phyloP scores from a whole-genome alignment of 306 rosid species.

The Lupinus albus region DNA sequence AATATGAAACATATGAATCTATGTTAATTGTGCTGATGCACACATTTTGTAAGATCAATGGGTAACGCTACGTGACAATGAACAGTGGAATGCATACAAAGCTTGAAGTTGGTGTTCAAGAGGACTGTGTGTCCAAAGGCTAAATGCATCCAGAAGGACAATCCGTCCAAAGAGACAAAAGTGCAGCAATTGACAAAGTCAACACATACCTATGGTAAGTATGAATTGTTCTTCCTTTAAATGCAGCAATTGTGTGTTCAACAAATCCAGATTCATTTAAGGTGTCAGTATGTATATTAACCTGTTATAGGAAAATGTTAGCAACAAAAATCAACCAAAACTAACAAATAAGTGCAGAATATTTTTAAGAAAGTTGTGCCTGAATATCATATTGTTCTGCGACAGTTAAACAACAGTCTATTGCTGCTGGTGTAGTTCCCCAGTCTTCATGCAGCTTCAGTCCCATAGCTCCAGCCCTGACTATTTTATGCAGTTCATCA shows the following conservation, averaged over 20 bases:
- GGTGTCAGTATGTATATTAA: conserved; percentile 95
- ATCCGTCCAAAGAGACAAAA: too few relatives aligned
- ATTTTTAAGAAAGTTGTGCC: conserved; percentile 45
- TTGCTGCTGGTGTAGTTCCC: conserved; percentile 94
- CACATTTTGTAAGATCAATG: too few relatives aligned
- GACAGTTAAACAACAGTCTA: conserved; percentile 72
- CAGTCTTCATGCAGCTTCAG: conserved; percentile 97
- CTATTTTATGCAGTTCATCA: conserved; percentile 67
- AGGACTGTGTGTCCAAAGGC: too few relatives aligned
- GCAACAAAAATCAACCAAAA: conserved; percentile 17
- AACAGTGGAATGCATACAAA: too few relatives aligned
- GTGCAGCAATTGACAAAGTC: too few relatives aligned
- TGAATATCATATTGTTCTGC: conserved; percentile 81
- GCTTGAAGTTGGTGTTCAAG: too few relatives aligned
- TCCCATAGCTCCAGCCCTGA: conserved; percentile 95
- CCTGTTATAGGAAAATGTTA: conserved; percentile 53
- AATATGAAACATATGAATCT: too few relatives aligned
- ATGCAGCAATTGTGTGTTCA: conserved; percentile 83
- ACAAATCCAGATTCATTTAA: conserved; percentile 93
- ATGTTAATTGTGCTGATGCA: too few relatives aligned
- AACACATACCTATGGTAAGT: conserved; percentile 80
- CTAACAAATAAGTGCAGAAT: conserved; percentile 21
- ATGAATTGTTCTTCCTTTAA: conserved; percentile 91
- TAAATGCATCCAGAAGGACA: too few relatives aligned
- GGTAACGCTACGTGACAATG: too few relatives aligned